Base-by-base conservation (phyloP, 2,329 filamentous ascomycete species). In the Aspergillus glaucus region DNA sequence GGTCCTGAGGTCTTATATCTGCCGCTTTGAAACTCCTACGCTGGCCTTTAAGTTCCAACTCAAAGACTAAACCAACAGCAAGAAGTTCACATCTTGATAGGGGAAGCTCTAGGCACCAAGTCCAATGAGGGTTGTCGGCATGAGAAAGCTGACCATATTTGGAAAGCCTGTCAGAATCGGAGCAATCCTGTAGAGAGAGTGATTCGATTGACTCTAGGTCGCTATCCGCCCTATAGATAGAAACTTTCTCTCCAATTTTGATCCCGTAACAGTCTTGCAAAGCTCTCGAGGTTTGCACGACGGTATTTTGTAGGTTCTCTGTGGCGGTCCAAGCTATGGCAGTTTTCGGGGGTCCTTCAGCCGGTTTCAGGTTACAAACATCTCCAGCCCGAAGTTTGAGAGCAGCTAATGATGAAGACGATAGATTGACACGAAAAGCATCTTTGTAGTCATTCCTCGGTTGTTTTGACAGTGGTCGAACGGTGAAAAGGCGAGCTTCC, bases 251-350 rank as follows among this genome's bases (percentile, higher is more conserved):
- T 14, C 82, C 83, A 3, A 93, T 74, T 52, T 85, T 85, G 57
- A 95, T 79, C 1, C 81, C 81, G 56, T 86, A 86, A 6, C 81
- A 79, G 32, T 87, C 84, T 53, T 87, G 85, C 47, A 94, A 81
- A 5, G 81, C 76, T 53, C 87, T 84, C 19, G 87, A 84, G 73
- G 88, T 81, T 74, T 91, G 78, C 44, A 87, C 74, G 49, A 88
- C 76, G 53, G 84, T 79, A 55, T 81, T 81, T 61, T 83, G 79
- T 56, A 88, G 73, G 59, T 84, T 82, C 63, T 84, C 74, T 5
- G 74, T 62, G 3, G 80, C 78, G 37, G 75, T 70, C 82, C 82
- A 86, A 9, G 79, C 81, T 57, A 86, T 76, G n/a, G 79, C 83
- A 45, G 76, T 74, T 43, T 76, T 79, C n/a, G 68, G 65, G 9